These are phyloP conservation scores for Tuber umbilicatum DNA, from an alignment of 495 filamentous ascomycete genomes.

Conservation along the genomic window DNA sequence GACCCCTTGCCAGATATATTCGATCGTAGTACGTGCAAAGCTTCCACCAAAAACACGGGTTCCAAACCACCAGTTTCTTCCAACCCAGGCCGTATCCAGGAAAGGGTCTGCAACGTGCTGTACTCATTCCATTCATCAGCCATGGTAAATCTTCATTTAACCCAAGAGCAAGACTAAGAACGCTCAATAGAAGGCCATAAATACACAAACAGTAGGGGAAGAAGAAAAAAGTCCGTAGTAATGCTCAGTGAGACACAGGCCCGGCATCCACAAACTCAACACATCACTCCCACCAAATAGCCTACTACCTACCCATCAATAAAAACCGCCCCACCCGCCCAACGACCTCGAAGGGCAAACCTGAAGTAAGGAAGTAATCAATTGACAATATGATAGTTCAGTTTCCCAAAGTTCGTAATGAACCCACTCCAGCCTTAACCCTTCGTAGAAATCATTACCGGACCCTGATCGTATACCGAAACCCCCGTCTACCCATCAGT, in stretches of 20 bases:
- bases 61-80: neutral
- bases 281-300: neutral
- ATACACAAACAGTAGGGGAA: neutral
- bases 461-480: neutral
- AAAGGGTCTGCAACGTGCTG: neutral
- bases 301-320: neutral
- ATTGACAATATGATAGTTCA: neutral
- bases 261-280: neutral
- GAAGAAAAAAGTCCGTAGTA: neutral
- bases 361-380: neutral
- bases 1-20: neutral
- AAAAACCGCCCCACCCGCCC: neutral
- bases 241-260: neutral
- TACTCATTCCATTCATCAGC: neutral
- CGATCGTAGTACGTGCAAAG: neutral
- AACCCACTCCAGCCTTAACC: neutral
- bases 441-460: neutral
- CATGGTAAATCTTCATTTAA: neutral
- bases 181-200: neutral
- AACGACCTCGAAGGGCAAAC: neutral
- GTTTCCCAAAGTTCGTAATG: neutral
- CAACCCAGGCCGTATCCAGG: neutral
- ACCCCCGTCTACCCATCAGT: neutral
- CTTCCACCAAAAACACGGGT: neutral
- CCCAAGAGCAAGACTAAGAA: neutral